These are phyloP conservation scores for Tetraselmis striata DNA, from an alignment of 139 green algal genomes.

Conservation along the genomic window DNA sequence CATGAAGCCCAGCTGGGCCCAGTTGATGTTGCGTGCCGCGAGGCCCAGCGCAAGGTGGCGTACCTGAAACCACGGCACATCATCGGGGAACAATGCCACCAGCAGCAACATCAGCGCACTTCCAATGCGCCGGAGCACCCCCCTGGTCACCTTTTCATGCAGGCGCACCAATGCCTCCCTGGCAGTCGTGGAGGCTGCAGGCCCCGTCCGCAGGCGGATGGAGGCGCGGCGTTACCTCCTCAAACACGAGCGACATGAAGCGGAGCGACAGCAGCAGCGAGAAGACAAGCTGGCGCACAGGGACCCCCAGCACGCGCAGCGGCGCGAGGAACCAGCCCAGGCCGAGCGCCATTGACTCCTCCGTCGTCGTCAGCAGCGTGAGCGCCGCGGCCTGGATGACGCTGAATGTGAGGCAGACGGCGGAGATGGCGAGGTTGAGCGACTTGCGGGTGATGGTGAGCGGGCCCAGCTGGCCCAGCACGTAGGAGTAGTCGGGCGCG, in stretches of 20 bases:
- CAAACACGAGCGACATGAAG: neutral
- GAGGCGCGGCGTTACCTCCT: too few relatives aligned
- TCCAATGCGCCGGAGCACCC: too few relatives aligned
- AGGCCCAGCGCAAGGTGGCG: constrained; percentile 3
- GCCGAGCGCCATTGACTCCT: neutral
- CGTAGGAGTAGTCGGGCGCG: neutral
- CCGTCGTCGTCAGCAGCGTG: constrained; percentile 4
- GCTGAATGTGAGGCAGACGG: neutral
- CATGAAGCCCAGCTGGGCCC: neutral
- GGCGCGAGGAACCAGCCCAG: neutral
- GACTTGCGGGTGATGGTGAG: neutral
- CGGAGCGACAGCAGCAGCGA: neutral
- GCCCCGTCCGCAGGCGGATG: too few relatives aligned
- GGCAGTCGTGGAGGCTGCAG: too few relatives aligned
- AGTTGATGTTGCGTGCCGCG: constrained; percentile 1
- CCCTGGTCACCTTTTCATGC: too few relatives aligned
- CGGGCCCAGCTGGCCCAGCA: neutral
- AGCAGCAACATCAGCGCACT: too few relatives aligned
- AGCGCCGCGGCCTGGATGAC: constrained; percentile 1
- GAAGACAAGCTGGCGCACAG: neutral
- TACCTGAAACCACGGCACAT: neutral
- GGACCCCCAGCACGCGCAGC: neutral
- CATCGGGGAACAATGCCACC: neutral
- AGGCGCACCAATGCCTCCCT: too few relatives aligned
- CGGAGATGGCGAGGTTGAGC: neutral